phyloP scores from a whole-genome alignment of 164 flowering plant species.

The Kingdonia uniflora region DNA sequence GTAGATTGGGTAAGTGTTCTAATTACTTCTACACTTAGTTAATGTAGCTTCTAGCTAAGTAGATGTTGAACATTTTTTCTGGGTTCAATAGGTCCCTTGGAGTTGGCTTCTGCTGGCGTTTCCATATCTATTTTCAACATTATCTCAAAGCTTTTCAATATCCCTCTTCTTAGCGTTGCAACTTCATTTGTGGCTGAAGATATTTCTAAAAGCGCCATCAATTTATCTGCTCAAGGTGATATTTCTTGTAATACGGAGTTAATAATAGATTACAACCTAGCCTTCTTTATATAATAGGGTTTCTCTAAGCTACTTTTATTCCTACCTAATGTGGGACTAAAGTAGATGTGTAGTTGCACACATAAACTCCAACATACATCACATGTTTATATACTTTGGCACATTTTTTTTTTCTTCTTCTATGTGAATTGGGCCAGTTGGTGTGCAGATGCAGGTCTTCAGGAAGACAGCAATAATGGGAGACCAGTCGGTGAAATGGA shows the following conservation, averaged over 20 bases:
- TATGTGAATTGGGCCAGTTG: slow-evolving; percentile 1
- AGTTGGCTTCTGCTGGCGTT: slow-evolving; percentile 91
- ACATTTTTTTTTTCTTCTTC: neutral
- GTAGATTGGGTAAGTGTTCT: slow-evolving; percentile 54
- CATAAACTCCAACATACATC: no score
- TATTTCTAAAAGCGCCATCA: slow-evolving; percentile 37
- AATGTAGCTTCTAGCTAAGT: neutral
- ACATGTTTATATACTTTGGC: no score
- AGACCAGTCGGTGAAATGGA: slow-evolving; percentile 15
- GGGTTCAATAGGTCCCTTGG: slow-evolving; percentile 56
- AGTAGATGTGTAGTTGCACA: no score
- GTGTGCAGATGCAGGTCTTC: slow-evolving; percentile 16
- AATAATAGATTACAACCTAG: no score
- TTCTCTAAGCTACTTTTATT: no score
- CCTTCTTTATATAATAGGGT: no score
- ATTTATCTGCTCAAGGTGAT: slow-evolving; percentile 40
- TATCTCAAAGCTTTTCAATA: slow-evolving; percentile 85
- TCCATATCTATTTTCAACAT: slow-evolving; percentile 81
- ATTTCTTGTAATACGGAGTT: neutral
- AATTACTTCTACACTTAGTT: neutral
- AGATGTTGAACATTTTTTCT: neutral
- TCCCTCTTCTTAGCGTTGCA: slow-evolving; percentile 93
- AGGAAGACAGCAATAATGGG: slow-evolving; percentile 22
- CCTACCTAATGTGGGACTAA: no score
- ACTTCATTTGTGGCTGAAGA: slow-evolving; percentile 98